A percentile compares a stretch with the other conserved stretches of the same genome.
Evolutionary conservation across 371 early-diverging fungal genomes (phyloP).

Genomic region (Actinomortierella wolfii): DNA sequence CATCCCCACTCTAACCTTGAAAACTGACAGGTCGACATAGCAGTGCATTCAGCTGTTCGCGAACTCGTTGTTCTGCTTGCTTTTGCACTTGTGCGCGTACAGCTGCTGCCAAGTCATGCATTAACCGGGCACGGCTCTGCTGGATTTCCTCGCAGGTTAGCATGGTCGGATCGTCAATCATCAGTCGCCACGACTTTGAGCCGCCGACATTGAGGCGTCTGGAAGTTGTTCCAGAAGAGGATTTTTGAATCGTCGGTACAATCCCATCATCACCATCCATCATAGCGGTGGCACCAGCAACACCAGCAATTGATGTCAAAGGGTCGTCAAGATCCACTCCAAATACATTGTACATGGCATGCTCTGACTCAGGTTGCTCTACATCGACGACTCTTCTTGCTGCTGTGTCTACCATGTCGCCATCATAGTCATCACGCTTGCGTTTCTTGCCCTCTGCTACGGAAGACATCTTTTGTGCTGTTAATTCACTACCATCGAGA

Average conservation of each 20-base stretch:
- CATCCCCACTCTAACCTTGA: no score
- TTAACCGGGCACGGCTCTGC: constrained; percentile 8
- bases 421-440: background rate
- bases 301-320: no score
- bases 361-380: no score
- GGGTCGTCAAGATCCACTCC: no score
- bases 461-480: background rate
- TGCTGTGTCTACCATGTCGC: no score
- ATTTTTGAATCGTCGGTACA: no score
- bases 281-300: no score
- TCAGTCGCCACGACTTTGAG: background rate
- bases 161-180: constrained; percentile 16
- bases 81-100: constrained; percentile 1
- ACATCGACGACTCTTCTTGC: no score
- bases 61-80: background rate
- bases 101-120: constrained; percentile 5
- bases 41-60: constrained; percentile 13
- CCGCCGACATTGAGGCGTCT: no score
- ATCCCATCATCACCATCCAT: no score
- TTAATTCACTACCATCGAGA: background rate
- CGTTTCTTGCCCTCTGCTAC: background rate
- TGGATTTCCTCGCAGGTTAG: constrained; percentile 14
- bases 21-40: constrained; percentile 11
- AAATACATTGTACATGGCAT: no score
- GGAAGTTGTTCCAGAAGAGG: no score